Evolutionary conservation across 2,329 filamentous ascomycete genomes (phyloP), one percentile per base, ranked within the genome.

Genomic region (Diaporthe caulivora): DNA sequence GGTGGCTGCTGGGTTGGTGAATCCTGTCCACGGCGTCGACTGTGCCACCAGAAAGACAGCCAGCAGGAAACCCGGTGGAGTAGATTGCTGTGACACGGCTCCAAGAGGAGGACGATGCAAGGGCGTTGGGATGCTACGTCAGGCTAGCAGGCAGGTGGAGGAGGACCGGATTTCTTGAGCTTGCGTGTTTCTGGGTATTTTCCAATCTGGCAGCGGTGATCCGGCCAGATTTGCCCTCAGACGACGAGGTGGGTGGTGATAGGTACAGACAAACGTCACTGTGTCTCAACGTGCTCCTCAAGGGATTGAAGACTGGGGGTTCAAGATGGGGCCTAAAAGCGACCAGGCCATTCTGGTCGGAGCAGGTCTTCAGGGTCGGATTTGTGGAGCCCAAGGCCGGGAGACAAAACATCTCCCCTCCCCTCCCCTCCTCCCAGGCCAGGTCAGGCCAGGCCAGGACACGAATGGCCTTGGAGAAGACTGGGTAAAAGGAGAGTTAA

Each of bases 41-140:
- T 42, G 44, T 53, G 37, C 47, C 47, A 70, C 47, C 57, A 15
- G 29, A 26, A 44, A 37, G 44, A 55, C n/a, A 49, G 49, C n/a
- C 53, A 57, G 65, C 47, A 70, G 40, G 34, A 47, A 34, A 40
- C 15, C n/a, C n/a, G 37, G 15, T 40, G 21, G n/a, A 47, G 54
- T 29, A 47, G 58, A 55, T 67, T 72, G 57, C 51, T 40, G 21
- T 72, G 47, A 15, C 42, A 57, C 34, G 40, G 31, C 44, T 49
- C 34, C 44, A n/a, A n/a, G 26, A 47, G 37, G 37, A 62, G 51
- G 37, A 42, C 47, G 51, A 37, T 70, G 55, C 65, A 73, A 31
- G 40, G 65, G 34, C 47, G 57, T 73, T 64, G 49, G 17, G 40
- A 29, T 64, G 18, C 37, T 70, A 73, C 71, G 58, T 67, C 70